Evolutionary conservation across 768 basidiomycete species (phyloP).

Genomic region (Pleurotus tuoliensis): DNA sequence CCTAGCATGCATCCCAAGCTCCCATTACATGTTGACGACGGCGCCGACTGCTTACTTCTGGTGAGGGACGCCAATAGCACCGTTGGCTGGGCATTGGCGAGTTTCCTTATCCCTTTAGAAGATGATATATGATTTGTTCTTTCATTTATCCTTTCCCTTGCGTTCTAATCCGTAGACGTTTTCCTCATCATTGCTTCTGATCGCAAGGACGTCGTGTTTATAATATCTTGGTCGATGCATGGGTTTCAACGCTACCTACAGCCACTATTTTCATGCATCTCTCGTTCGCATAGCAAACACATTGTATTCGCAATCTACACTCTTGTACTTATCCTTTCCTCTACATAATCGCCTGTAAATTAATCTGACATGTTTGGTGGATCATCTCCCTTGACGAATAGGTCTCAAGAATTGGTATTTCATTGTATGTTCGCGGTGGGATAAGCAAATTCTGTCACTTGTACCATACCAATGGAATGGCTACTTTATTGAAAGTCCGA

Average conservation of each 20-base stretch:
- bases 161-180: too few species aligned
- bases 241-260: not conserved
- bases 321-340: not conserved
- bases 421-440: not conserved
- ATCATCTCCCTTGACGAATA: not conserved
- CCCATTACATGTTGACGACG: conserved; percentile 72
- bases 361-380: not conserved
- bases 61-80: conserved; percentile 53
- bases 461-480: too few species aligned
- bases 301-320: not conserved
- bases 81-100: conserved; percentile 80
- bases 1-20: conserved; percentile 70
- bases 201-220: not conserved
- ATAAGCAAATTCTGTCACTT: too few species aligned
- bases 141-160: conserved; percentile 8
- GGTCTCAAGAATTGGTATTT: not conserved
- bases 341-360: not conserved
- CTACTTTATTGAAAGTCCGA: too few species aligned
- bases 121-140: conserved; percentile 5
- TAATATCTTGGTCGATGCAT: not conserved
- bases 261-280: not conserved
- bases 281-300: conserved; percentile 3
- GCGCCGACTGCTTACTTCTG: conserved; percentile 76
- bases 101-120: conserved; percentile 67
- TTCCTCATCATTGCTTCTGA: too few species aligned